Evolutionary conservation across 352 stramenopile genomes (phyloP), one percentile per base, ranked within the genome.

Genomic region (Blastocystis sp.): DNA sequence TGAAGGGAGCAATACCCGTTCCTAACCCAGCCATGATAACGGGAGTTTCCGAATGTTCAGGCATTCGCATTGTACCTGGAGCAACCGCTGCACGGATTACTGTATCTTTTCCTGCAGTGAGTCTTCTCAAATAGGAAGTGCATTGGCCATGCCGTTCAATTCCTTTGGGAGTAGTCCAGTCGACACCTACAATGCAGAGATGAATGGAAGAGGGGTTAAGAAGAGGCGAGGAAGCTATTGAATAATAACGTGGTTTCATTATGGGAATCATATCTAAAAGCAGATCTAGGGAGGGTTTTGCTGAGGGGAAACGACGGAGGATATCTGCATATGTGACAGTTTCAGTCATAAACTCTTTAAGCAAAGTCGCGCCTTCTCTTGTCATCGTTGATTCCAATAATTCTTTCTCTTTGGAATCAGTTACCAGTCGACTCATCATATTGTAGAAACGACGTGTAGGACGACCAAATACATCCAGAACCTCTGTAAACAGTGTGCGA

Each of bases 11-110:
- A 91, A 96, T 95, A 80, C 94, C 94, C 9, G 94, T 96, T 48
- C 94, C 94, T 51, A 96, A 91, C 64, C 94, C 94, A 2, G 93
- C 93, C 92, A 96, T 95, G 30, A 99, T 94, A 54, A 99, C 94
- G 11, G 97, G 97, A 53, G 92, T 95, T 33, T 93, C 89, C 0
- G 94, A 66, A 88, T 98, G 92, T 53, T 91, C 81, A 0, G 97
- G 96, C 84, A 98, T 90, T 48, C 95, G 94, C 92, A 98, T 98
- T 17, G 94, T 97, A 69, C 96, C 98, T n/a, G 95, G 91, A 73
- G 95, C 93, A 75, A 98, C 93, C 89, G 98, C 98, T 15, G 98
- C 95, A 35, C 95, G 93, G 33, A 96, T 92, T 13, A 17, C n/a
- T 19, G 68, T 70, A 48, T 90, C 33, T 0, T 48, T 33, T n/a